Conservation (phyloP, 352 stramenopile species). For the Globisporangium sylvaticum region DNA sequence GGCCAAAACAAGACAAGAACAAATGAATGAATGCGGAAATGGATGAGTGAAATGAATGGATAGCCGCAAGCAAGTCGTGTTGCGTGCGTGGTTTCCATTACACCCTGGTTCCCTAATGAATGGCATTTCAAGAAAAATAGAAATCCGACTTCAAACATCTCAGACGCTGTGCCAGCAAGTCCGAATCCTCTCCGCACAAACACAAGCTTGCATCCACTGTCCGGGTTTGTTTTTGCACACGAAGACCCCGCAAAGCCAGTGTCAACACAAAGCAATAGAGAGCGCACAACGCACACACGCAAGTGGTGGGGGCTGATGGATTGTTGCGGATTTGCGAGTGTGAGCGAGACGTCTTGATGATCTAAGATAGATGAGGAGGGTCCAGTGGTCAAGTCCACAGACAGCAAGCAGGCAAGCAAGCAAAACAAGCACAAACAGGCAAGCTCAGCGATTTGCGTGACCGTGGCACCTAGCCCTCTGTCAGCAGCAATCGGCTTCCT, state of each 20-base stretch:
- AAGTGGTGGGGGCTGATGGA: neutral
- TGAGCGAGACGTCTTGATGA: neutral
- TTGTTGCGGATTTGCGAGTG: neutral
- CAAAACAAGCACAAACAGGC: neutral
- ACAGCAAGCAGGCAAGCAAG: neutral
- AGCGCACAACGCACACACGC: neutral
- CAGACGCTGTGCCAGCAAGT: neutral
- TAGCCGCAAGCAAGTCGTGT: neutral
- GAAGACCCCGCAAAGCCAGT: neutral
- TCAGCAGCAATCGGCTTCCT: neutral
- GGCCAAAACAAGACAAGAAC: neutral
- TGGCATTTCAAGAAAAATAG: conserved; percentile 3
- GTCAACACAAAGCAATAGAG: neutral
- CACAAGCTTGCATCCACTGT: too few relatives aligned
- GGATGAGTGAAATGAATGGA: neutral
- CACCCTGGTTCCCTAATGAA: neutral
- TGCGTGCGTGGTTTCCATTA: neutral
- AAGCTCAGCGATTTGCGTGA: conserved; percentile 1
- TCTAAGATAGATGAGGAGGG: neutral
- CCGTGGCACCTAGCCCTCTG: neutral
- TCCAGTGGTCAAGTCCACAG: neutral
- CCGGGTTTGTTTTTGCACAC: neutral
- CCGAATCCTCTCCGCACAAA: neutral
- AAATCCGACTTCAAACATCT: conserved; percentile 7
- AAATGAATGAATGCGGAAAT: neutral